Evolutionary conservation across 164 flowering plant species (phyloP), one percentile per base, ranked within the genome.

Genomic region (Kalanchoe fedtschenkoi): DNA sequence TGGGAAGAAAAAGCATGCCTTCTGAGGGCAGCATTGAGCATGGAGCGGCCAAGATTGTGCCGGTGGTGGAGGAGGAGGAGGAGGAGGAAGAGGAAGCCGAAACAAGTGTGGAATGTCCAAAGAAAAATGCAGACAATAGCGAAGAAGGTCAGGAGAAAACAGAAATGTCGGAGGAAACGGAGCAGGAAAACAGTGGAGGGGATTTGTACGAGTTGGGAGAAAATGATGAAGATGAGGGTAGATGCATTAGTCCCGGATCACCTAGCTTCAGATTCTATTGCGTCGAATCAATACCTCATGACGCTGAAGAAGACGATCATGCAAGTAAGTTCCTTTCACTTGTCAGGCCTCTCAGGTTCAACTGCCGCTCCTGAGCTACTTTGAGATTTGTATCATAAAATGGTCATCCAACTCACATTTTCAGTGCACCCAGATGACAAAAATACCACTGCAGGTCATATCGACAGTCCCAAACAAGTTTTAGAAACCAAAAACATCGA

Each of bases 191-290:
- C 2, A 47, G 39, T 34, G 55, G 17, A 15, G 70, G 63, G 24
- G 64, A 19, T 34, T 57, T 57, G 19, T 66, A 30, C 5, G 53
- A 32, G 58, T 28, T 30, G 14, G 60, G 54, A 8, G 42, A 26
- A 17, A 4, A 37, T 3, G 59, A 47, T 16, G 35, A 19, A 2
- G 41, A 60, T 9, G 74, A 63, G 2, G 62, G 47, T 2, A 24
- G 35, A 4, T 8, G 7, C 21, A 13, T 67, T 4, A 15, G 56
- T 35, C 73, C 75, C 7, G 73, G 68, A 15, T 75, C 78, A 4
- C 78, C 78, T 1, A 72, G 74, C 24, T 72, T 72, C 68, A 70
- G 74, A 39, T 61, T 70, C 10, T 72, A 69, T 44, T 70, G 56
- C 32, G 19, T 60, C 1, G 58, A 58, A 5, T 30, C 55, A 11